phyloP scores from a whole-genome alignment of 305 asterid species.

The Lippia alba region DNA sequence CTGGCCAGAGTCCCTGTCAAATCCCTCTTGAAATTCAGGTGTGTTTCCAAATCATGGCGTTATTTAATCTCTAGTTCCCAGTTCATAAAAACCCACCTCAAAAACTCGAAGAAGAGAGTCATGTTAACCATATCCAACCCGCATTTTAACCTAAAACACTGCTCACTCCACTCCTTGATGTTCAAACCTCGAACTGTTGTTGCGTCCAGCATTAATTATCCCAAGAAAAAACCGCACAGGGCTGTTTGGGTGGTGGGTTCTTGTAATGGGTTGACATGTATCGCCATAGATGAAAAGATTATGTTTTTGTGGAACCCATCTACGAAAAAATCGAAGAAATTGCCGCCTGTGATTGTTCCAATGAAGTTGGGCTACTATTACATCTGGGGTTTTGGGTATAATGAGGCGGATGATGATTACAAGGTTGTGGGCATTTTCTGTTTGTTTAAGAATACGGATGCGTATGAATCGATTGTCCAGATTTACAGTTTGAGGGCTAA shows the following conservation, averaged over 20 bases:
- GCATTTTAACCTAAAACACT: constrained; percentile 36
- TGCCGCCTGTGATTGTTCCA: constrained; percentile 40
- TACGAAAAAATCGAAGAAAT: constrained; percentile 36
- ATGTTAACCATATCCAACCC: constrained; percentile 39
- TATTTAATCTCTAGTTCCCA: constrained; percentile 38
- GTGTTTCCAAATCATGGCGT: constrained; percentile 46
- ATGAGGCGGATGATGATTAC: constrained; percentile 51
- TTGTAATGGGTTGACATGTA: constrained; percentile 56
- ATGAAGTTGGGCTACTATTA: constrained; percentile 33
- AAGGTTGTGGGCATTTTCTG: constrained; percentile 55
- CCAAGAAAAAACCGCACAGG: constrained; percentile 34
- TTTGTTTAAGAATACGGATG: constrained; percentile 26
- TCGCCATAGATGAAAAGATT: constrained; percentile 38
- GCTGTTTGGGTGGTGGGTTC: constrained; percentile 56
- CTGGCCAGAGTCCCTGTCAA: constrained; percentile 40
- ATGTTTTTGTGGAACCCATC: constrained; percentile 62
- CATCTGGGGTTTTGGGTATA: constrained; percentile 52
- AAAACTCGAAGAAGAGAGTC: constrained; percentile 27
- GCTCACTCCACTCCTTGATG: constrained; percentile 39
- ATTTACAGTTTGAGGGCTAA: constrained; percentile 49
- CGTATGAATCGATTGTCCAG: constrained; percentile 36
- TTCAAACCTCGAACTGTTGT: constrained; percentile 25
- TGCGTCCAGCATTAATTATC: constrained; percentile 43
- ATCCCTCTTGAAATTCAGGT: constrained; percentile 42
- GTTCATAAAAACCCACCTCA: constrained; percentile 43